A percentile compares a stretch with the other conserved stretches of the same genome.
Conservation (phyloP, 2,329 filamentous ascomycete genomes). For the Penicillium sp. region DNA sequence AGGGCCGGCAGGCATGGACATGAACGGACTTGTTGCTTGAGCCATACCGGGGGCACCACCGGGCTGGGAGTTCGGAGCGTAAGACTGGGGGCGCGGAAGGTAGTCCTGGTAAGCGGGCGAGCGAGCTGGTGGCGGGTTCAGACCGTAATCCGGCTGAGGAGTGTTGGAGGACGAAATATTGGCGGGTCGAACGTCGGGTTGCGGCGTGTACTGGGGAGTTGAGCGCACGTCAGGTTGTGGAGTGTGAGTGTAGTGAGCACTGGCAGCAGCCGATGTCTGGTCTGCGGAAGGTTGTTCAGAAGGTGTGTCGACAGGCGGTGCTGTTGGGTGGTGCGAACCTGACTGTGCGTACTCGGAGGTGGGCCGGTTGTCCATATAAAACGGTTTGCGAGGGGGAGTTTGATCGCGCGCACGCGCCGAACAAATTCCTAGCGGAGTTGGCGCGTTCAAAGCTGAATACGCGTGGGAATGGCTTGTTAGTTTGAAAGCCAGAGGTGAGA, state of each 20-base stretch:
- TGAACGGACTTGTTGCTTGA: conserved; percentile 98
- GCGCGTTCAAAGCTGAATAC: conserved; percentile 25
- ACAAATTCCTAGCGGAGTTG: conserved; percentile 7
- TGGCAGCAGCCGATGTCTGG: conserved; percentile 80
- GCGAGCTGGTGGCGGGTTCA: conserved; percentile 71
- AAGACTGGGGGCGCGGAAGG: conserved; percentile 77
- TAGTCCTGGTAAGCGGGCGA: conserved; percentile 87
- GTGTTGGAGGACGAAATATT: conserved; percentile 79
- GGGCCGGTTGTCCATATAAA: conserved; percentile 64
- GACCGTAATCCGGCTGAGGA: conserved; percentile 85
- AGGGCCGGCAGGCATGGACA: conserved; percentile 56
- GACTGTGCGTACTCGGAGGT: conserved; percentile 80
- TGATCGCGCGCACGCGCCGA: conserved; percentile 19
- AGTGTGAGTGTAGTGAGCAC: conserved; percentile 46
- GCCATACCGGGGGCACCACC: conserved; percentile 88
- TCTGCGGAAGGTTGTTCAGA: conserved; percentile 89
- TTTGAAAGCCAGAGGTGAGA: conserved; percentile 12
- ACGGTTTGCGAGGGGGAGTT: conserved; percentile 24
- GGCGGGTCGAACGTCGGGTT: conserved; percentile 75
- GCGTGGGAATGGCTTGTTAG: conserved; percentile 36
- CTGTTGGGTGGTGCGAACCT: conserved; percentile 71
- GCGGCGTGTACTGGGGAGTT: conserved; percentile 73
- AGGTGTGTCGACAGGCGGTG: conserved; percentile 61
- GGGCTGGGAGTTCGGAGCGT: conserved; percentile 69
- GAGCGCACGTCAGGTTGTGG: conserved; percentile 44